Evolutionary conservation across 1,284 basidiomycete species (phyloP), one percentile per base, ranked within the genome.

Genomic region (Pseudozyma tsukubaensis): DNA sequence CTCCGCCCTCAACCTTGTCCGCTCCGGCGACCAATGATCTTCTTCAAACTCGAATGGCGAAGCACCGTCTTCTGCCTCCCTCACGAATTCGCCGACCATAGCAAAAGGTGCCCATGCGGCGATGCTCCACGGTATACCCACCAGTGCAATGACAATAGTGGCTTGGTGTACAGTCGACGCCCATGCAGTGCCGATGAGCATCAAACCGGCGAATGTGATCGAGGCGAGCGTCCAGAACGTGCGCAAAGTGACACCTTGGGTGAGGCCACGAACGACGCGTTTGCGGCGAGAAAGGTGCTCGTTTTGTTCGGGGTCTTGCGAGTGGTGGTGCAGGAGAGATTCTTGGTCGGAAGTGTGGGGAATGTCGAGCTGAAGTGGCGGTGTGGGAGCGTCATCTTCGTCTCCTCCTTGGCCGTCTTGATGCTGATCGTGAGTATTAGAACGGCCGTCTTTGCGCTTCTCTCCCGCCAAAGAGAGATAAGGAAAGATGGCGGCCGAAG

Each of bases 81-180:
- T 67, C 3, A 82, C 74, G 37, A 80, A 81, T 42, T 79, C 79
- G 43, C 81, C 80, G 11, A 85, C 76, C 47, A 85, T 72, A 1
- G 83, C 81, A 65, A 74, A 83, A 4, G 83, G 83, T 7, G 77
- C 83, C 83, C 83, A 85, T 14, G 61, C 65, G 21, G 80, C 79
- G 9, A 85, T 63, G 37, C 79, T 79, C 83, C 83, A 85, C 9
- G 81, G 74, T 8, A 83, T 48, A 9, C 83, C 83, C 32, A 82
- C 73, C 10, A 77, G 56, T 32, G 75, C 74, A 14, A 85, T 72
- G 11, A 85, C 63, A 16, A 74, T 16, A 7, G 79, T 81, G 0
- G 76, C 80, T 39, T 68, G 55, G 11, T 24, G 14, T 0, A 75
- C 62, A 9, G 62, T 76, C n/a, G 29, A 16, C 9, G 76, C 76